These are phyloP conservation scores for Fusarium temperatum DNA, from an alignment of 2,329 filamentous ascomycete genomes.

Conservation along the genomic window DNA sequence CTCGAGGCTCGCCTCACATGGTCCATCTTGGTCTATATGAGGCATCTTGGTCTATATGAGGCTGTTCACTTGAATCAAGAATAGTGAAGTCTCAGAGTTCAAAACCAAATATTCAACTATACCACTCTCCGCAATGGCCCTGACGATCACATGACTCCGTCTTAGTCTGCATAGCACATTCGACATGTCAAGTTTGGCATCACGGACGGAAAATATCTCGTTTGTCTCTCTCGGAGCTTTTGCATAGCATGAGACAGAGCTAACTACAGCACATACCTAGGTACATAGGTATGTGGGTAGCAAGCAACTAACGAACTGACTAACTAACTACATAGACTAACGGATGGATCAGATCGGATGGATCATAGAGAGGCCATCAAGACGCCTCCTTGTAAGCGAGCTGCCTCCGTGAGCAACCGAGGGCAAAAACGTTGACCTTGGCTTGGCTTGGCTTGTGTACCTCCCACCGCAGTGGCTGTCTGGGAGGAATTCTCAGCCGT, in stretches of 20 bases:
- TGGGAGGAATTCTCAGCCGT: constrained; percentile 17
- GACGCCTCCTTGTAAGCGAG: constrained; percentile 1
- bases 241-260: constrained; percentile 1
- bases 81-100: background rate
- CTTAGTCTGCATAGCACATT: background rate
- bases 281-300: too few relatives aligned
- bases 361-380: background rate
- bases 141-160: background rate
- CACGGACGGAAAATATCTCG: background rate
- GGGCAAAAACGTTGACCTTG: background rate
- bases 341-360: background rate
- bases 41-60: background rate
- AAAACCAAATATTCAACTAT: background rate
- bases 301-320: background rate
- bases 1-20: background rate
- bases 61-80: background rate
- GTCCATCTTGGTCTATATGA: background rate
- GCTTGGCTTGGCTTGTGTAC: background rate
- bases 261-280: background rate
- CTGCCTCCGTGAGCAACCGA: background rate
- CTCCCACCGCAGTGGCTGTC: background rate
- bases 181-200: background rate
- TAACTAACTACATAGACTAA: background rate
- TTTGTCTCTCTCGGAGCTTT: constrained; percentile 17
- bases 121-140: background rate